Evolutionary conservation across 2,329 filamentous ascomycete species (phyloP).

Genomic region (Gnomoniopsis smithogilvyi): DNA sequence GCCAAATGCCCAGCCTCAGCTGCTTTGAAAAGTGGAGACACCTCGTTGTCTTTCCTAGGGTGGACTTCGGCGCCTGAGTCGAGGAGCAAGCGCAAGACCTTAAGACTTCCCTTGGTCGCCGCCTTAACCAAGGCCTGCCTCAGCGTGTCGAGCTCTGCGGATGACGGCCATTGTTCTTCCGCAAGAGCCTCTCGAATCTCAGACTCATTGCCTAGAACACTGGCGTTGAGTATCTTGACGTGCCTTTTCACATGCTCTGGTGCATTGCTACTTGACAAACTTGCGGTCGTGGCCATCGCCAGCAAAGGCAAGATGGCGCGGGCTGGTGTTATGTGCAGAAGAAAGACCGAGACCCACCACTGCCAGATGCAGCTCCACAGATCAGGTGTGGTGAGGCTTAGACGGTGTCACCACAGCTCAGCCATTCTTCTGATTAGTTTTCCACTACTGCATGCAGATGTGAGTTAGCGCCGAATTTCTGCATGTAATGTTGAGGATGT

Average conservation of each 20-base stretch:
- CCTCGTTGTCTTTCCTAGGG: slow-evolving; percentile 30
- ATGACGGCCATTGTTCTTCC: slow-evolving; percentile 32
- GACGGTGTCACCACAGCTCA: background rate
- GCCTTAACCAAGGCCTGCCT: slow-evolving; percentile 36
- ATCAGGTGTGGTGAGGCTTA: no score
- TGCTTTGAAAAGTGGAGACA: slow-evolving; percentile 35
- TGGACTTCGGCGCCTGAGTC: slow-evolving; percentile 35
- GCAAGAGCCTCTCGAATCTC: slow-evolving; percentile 33
- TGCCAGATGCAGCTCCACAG: no score
- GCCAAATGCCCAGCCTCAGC: slow-evolving; percentile 34
- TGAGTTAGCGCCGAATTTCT: background rate
- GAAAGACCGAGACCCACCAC: background rate
- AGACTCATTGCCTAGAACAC: slow-evolving; percentile 34
- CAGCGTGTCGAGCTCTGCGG: slow-evolving; percentile 32
- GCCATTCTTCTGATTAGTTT: background rate
- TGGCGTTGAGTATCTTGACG: slow-evolving; percentile 33
- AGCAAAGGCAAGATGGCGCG: background rate
- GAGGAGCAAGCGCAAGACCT: slow-evolving; percentile 34
- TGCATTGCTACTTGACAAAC: slow-evolving; percentile 33
- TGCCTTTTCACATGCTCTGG: slow-evolving; percentile 32
- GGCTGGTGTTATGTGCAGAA: background rate
- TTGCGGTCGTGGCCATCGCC: slow-evolving; percentile 19
- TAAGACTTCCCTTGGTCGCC: slow-evolving; percentile 32
- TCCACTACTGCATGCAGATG: background rate
- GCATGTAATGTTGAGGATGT: no score